Conservation (phyloP, 768 basidiomycete genomes). For the Crassisporium funariophilum region DNA sequence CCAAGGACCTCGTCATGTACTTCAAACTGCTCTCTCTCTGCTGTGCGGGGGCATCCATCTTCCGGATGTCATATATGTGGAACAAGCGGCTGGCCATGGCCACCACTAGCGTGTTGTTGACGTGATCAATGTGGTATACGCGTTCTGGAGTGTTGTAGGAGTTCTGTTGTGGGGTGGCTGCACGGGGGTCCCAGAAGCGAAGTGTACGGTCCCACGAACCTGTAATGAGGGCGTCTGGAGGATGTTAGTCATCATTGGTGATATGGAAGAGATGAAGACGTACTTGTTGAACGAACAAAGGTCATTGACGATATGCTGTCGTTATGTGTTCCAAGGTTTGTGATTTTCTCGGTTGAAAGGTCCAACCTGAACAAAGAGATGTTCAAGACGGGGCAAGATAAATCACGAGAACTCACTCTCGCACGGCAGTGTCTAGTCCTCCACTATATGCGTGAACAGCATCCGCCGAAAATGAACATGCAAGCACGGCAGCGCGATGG, state of each 20-base stretch:
- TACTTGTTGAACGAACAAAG: conserved; percentile 67
- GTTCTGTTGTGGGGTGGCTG: conserved; percentile 55
- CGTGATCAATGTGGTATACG: conserved; percentile 81
- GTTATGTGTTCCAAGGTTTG: conserved; percentile 77
- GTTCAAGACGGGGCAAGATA: background rate
- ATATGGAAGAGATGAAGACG: conserved; percentile 22
- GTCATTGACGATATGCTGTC: conserved; percentile 80
- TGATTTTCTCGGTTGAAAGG: conserved; percentile 68
- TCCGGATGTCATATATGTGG: conserved; percentile 85
- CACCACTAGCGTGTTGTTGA: conserved; percentile 80
- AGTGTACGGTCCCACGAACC: conserved; percentile 93
- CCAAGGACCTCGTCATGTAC: conserved; percentile 90
- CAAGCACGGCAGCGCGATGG: conserved; percentile 87
- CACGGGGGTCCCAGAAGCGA: conserved; percentile 84
- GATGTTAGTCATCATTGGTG: background rate
- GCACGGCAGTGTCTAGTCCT: conserved; percentile 80
- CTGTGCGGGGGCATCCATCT: conserved; percentile 74
- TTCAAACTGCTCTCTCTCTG: conserved; percentile 91
- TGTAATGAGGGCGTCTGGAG: conserved; percentile 70
- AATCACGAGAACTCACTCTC: conserved; percentile 69
- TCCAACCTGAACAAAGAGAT: conserved; percentile 59
- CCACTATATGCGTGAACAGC: conserved; percentile 76
- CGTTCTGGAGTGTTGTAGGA: conserved; percentile 77
- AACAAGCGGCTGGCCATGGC: conserved; percentile 92
- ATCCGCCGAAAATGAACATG: conserved; percentile 72